A percentile compares a stretch with the other conserved stretches of the same genome.
phyloP scores from a whole-genome alignment of 2,329 filamentous ascomycete genomes.

The Hypoxylon sp. region DNA sequence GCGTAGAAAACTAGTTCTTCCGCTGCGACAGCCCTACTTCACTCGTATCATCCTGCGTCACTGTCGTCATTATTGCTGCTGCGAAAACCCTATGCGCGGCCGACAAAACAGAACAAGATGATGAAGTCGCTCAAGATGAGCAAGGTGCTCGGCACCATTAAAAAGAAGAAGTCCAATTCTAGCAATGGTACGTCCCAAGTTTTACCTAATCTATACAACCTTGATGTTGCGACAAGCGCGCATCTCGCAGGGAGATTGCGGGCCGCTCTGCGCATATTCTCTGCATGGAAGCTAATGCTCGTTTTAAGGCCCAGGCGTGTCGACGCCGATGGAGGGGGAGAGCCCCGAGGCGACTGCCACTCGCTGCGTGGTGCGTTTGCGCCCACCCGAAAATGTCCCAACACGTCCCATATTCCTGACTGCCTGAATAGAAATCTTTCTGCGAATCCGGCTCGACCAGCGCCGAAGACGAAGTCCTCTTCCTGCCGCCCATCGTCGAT shows the following conservation, averaged over 20 bases:
- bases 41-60: constrained; percentile 1
- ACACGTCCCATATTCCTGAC: constrained; percentile 32
- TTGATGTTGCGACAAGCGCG: constrained; percentile 1
- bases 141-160: constrained; percentile 64
- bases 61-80: no score
- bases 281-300: constrained; percentile 3
- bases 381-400: constrained; percentile 1
- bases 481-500: constrained; percentile 93
- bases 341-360: constrained; percentile 72
- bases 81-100: constrained; percentile 11
- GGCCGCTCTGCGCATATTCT: constrained; percentile 20
- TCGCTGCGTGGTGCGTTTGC: constrained; percentile 68
- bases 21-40: neutral
- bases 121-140: constrained; percentile 63
- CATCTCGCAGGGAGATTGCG: neutral
- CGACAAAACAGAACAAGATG: neutral
- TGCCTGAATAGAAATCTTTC: constrained; percentile 70
- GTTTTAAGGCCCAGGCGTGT: constrained; percentile 33
- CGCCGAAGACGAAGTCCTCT: constrained; percentile 86
- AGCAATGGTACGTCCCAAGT: constrained; percentile 40
- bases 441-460: constrained; percentile 75
- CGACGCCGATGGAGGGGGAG: constrained; percentile 53
- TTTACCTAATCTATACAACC: constrained; percentile 13
- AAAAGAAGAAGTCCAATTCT: constrained; percentile 52
- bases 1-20: constrained; percentile 1